Base-by-base conservation (phyloP, 176 grass and related monocot genomes). In the Coix lacrymajobi region DNA sequence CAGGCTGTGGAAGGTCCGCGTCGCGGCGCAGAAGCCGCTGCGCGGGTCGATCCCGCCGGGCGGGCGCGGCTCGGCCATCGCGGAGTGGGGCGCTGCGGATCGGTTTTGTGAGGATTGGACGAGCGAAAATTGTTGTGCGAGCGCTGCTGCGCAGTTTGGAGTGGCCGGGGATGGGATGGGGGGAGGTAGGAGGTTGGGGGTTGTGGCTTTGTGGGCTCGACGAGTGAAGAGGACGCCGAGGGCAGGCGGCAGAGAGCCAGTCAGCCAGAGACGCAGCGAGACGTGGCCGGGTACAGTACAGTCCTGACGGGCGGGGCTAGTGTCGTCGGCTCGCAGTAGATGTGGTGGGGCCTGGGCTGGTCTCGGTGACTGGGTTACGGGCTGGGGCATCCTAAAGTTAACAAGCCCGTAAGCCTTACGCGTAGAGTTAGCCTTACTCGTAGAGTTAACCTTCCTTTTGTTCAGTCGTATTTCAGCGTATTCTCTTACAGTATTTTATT, bases 1-100 rank as follows among this genome's bases (percentile, higher is more conserved):
- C 74, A 92, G 78, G 90, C 92, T 95, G 62, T 82, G 81, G 90
- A 88, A 95, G 72, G 54, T 95, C 48, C 81, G 36, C 40, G 87
- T 92, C 4, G 80, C 61, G 10, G 63, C 62, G 87, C 82, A 81
- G 90, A 78, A 95, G 80, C 90, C 92, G 84, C 81, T 89, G 48
- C 78, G 77, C 25, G 60, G 71, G 73, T 92, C 89, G 76, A 83
- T 46, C 22, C 70, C 76, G 7, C 39, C 58, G 5, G 75, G 20
- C 52, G 66, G 66, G 79, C 10, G 8, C 19, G 3, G 32, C 31
- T 39, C 51, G 40, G 77, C 82, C 88, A 85, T 85, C 3, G 44
- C 11, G 68, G 26, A 11, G 58, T 4, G 65, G 63, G 44, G 41
- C 41, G 41, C 14, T 5, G 7, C 7, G 69, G 69, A 72, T 72